Evolutionary conservation across 73 alveolate species (phyloP).

Genomic region (Paramecium sexaurelia): DNA sequence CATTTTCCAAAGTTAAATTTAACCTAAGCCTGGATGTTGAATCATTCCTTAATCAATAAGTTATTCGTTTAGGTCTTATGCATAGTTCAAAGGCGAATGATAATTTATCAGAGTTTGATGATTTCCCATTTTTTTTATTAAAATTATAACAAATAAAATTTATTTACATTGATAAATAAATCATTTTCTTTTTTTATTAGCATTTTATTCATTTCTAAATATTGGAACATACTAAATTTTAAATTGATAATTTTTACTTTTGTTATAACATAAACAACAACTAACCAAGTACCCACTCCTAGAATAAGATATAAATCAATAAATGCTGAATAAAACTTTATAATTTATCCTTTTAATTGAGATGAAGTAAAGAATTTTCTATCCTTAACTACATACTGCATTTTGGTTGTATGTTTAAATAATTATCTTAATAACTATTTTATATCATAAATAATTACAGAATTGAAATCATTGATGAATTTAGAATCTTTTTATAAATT

Average conservation of each 20-base stretch:
- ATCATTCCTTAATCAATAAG: neutral
- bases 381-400: neutral
- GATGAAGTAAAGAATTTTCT: constrained; percentile 30
- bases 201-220: constrained; percentile 14
- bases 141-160: constrained; percentile 16
- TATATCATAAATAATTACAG: neutral
- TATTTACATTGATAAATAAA: constrained; percentile 34
- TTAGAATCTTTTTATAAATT: constrained; percentile 24
- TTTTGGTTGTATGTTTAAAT: constrained; percentile 19
- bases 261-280: neutral
- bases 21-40: neutral
- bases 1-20: neutral
- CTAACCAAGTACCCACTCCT: constrained; percentile 21
- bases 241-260: neutral
- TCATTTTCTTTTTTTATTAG: neutral
- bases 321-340: constrained; percentile 30
- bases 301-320: constrained; percentile 18
- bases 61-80: neutral
- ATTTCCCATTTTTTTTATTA: neutral
- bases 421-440: constrained; percentile 10
- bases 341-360: constrained; percentile 35
- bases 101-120: neutral
- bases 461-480: neutral
- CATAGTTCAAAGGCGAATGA: neutral
- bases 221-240: constrained; percentile 21